phyloP scores from a whole-genome alignment of 225 moss, liverwort and hornwort species.

The Antitrichia curtipendula region DNA sequence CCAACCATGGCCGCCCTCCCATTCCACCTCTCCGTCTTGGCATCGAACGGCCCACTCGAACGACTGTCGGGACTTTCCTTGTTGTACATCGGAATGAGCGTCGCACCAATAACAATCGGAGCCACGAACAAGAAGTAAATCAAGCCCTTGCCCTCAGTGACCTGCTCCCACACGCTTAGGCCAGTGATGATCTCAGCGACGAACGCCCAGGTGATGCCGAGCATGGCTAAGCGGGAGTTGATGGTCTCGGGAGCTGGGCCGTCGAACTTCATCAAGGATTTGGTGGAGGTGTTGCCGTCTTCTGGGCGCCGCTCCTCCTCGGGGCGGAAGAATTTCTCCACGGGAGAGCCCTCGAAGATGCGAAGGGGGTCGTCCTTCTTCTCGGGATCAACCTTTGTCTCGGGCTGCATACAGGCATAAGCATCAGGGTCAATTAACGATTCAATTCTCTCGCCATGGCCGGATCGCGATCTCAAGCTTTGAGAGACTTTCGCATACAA shows the following conservation, averaged over 20 bases:
- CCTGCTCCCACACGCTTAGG: conserved; percentile 42
- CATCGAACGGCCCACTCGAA: conserved; percentile 6
- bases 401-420: background rate
- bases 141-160: conserved; percentile 23
- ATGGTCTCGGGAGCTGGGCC: conserved; percentile 83
- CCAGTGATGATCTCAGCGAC: conserved; percentile 29
- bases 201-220: conserved; percentile 75
- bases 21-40: conserved; percentile 17
- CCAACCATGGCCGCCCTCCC: conserved; percentile 21
- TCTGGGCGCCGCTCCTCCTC: conserved; percentile 67
- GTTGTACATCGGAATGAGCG: conserved; percentile 63
- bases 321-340: conserved; percentile 43
- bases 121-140: conserved; percentile 52
- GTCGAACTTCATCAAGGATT: conserved; percentile 69
- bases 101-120: conserved; percentile 52
- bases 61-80: conserved; percentile 55
- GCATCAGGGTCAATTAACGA: background rate
- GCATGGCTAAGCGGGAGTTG: conserved; percentile 77
- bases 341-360: conserved; percentile 5
- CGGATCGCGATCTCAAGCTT: background rate
- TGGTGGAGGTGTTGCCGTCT: conserved; percentile 29
- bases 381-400: conserved; percentile 44
- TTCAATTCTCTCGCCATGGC: background rate
- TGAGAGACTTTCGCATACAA: background rate
- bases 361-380: conserved; percentile 26